Evolutionary conservation across 345 rosid species (phyloP), one percentile per base, ranked within the genome.

Genomic region (Eucalyptus marginata): DNA sequence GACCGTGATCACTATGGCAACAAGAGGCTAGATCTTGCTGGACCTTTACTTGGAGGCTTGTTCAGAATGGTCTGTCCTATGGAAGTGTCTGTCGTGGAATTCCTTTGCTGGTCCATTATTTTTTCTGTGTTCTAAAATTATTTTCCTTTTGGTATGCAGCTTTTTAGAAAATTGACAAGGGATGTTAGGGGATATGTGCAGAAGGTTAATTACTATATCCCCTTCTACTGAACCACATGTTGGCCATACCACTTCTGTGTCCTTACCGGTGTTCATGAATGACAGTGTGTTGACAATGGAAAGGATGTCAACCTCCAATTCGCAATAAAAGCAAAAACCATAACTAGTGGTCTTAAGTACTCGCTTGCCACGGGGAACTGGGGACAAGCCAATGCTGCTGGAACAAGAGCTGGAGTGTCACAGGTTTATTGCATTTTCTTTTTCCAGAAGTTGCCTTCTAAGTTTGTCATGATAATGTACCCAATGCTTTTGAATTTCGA

Each of bases 361-460:
- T 96, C 99, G 7, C 98, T 98, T 89, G 99, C 99, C 86, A 98
- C 99, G 86, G 99, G 99, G 83, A 97, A 98, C 86, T 98, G 99
- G 99, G 99, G 99, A 49, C 98, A 98, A 93, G 98, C 99, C 89
- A 98, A 98, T 92, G 99, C 99, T 49, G 99, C 99, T 88, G 99
- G 99, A 79, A 97, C 99, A 90, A 96, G 99, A 92, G 99, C 99
- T 88, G 99, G 99, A 94, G 99, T 98, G 49, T 98, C 99, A 51
- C 99, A 98, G 99, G 99, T 98, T 87, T 88, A 64, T 90, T 31
- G 52, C 68, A 49, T 22, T 29, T 44, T 36, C 62, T 47, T 54
- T 88, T 43, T 44, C 6, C 56, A 10, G 33, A 85, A 8, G 22
- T 6, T 85, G 13, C 58, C 29, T 86, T n/a, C n/a, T n/a, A n/a